phyloP scores from a whole-genome alignment of 108 stramenopile genomes.

The Phaeodactylum tricornutum region DNA sequence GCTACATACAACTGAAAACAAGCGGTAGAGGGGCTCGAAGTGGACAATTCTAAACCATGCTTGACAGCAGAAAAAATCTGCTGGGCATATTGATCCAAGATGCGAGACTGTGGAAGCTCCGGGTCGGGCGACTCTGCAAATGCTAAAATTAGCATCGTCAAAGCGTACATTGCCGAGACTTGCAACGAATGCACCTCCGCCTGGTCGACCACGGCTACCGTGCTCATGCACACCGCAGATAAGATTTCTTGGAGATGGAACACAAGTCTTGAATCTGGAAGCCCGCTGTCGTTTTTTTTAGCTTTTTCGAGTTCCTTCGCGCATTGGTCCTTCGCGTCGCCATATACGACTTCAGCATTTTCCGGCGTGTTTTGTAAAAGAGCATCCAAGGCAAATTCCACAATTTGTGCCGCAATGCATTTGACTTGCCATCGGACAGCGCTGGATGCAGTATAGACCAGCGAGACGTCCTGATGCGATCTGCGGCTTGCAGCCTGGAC shows the following conservation, averaged over 20 bases:
- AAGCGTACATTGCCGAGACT: slow-evolving; percentile 38
- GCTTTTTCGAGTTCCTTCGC: slow-evolving; percentile 17
- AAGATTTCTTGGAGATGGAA: slow-evolving; percentile 52
- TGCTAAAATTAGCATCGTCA: slow-evolving; percentile 31
- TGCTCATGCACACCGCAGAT: slow-evolving; percentile 40
- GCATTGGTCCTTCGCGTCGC: slow-evolving; percentile 31
- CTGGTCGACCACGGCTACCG: slow-evolving; percentile 63
- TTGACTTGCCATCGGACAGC: slow-evolving; percentile 61
- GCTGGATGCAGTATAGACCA: slow-evolving; percentile 22
- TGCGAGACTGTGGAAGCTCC: slow-evolving; percentile 28
- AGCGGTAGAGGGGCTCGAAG: slow-evolving; percentile 24
- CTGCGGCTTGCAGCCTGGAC: slow-evolving; percentile 17
- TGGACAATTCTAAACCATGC: slow-evolving; percentile 39
- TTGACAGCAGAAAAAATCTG: slow-evolving; percentile 70
- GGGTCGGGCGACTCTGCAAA: slow-evolving; percentile 61
- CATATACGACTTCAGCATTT: too few species aligned
- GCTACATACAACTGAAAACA: slow-evolving; percentile 43
- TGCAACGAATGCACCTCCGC: slow-evolving; percentile 61
- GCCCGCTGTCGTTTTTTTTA: neutral
- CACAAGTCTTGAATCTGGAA: slow-evolving; percentile 22
- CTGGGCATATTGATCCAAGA: slow-evolving; percentile 63
- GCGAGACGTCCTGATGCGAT: slow-evolving; percentile 23
- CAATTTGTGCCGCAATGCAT: slow-evolving; percentile 15
- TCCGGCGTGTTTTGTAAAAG: slow-evolving; percentile 10
- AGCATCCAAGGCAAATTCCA: slow-evolving; percentile 4